phyloP scores from a whole-genome alignment of 129 eudicot genomes.

The Ambrosia trifida region DNA sequence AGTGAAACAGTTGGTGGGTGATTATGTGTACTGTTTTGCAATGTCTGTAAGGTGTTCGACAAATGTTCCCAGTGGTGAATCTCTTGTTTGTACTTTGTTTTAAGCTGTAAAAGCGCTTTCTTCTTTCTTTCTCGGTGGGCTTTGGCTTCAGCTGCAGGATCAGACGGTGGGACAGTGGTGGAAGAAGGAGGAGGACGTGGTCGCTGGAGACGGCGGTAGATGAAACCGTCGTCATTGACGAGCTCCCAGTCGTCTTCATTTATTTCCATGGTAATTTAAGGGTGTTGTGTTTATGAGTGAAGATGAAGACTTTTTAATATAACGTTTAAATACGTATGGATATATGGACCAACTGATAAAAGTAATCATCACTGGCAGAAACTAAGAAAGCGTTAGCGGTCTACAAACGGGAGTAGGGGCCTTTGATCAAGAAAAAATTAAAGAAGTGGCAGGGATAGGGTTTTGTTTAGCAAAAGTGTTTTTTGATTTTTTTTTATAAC shows the following conservation, averaged over 20 bases:
- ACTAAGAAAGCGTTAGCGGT: too few relatives aligned
- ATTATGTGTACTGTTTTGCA: conserved; percentile 40
- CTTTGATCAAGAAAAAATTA: too few relatives aligned
- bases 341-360: neutral
- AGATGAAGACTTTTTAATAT: neutral
- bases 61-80: conserved; percentile 69
- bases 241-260: conserved; percentile 75
- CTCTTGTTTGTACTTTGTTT: conserved; percentile 52
- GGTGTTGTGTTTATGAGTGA: conserved; percentile 6
- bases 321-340: neutral
- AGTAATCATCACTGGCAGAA: neutral
- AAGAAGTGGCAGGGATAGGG: too few relatives aligned
- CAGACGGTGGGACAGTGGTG: conserved; percentile 45
- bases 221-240: conserved; percentile 75
- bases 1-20: neutral
- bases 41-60: conserved; percentile 60
- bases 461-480: too few relatives aligned
- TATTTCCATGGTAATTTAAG: conserved; percentile 29
- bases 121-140: conserved; percentile 46
- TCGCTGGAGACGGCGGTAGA: conserved; percentile 68
- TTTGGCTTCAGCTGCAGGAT: conserved; percentile 55
- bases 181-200: conserved; percentile 44
- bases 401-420: too few relatives aligned
- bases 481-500: too few relatives aligned
- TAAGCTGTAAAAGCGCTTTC: conserved; percentile 47